Evolutionary conservation across 768 basidiomycete species (phyloP).

Genomic region (Pluteus cervinus): DNA sequence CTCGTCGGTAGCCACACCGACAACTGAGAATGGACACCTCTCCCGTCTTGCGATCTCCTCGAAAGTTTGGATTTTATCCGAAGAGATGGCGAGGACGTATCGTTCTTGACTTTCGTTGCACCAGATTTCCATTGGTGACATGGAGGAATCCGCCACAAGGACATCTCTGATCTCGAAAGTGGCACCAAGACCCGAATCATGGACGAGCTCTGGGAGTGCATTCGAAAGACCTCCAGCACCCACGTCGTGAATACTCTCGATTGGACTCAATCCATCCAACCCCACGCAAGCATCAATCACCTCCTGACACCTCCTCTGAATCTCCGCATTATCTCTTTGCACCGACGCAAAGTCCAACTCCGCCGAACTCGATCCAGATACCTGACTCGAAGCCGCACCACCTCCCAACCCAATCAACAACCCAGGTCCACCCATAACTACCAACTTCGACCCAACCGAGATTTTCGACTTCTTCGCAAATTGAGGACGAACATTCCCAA

Average conservation of each 20-base stretch:
- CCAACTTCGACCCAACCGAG: slow-evolving; percentile 74
- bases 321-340: slow-evolving; percentile 96
- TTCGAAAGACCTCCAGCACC: slow-evolving; percentile 97
- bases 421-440: slow-evolving; percentile 94
- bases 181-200: slow-evolving; percentile 91
- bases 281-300: slow-evolving; percentile 90
- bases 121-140: slow-evolving; percentile 99
- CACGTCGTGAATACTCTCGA: slow-evolving; percentile 96
- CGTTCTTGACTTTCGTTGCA: slow-evolving; percentile 99
- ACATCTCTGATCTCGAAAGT: slow-evolving; percentile 92
- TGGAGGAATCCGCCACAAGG: slow-evolving; percentile 82
- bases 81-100: slow-evolving; percentile 87
- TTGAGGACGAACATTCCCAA: slow-evolving; percentile 84
- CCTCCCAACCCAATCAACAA: slow-evolving; percentile 96
- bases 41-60: slow-evolving; percentile 78
- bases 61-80: slow-evolving; percentile 57
- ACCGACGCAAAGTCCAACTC: slow-evolving; percentile 97
- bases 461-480: slow-evolving; percentile 80
- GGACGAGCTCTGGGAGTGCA: slow-evolving; percentile 93
- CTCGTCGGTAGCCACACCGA: slow-evolving; percentile 79
- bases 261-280: slow-evolving; percentile 56
- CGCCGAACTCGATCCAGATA: slow-evolving; percentile 83
- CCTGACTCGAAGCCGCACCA: slow-evolving; percentile 92
- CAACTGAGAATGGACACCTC: slow-evolving; percentile 88
- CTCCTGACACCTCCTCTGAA: slow-evolving; percentile 95